Base-by-base conservation (phyloP, 352 stramenopile genomes). In the Pythium insidiosum region DNA sequence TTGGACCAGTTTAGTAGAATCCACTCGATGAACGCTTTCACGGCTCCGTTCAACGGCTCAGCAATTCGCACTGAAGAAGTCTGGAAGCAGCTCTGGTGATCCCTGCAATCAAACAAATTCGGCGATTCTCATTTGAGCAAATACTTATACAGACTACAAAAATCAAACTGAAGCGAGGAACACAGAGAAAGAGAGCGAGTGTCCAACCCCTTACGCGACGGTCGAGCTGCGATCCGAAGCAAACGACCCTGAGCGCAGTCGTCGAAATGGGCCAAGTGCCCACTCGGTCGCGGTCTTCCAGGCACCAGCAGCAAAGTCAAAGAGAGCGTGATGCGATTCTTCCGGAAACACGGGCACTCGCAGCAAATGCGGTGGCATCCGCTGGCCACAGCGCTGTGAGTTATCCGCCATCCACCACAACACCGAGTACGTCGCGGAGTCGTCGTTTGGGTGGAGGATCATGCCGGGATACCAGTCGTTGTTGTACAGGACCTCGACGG, bases 381-480 rank as follows among this genome's bases (percentile, higher is more conserved):
- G 58, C 45, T 84, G 72, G 5, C 67, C 61, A 48, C 80, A 85
- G 13, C 78, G 70, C 56, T 90, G 78, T 11, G 74, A 88, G 50
- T 84, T 83, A 58, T 86, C 71, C 23, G 81, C 65, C 53, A 84
- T 73, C 74, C 78, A 90, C 78, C 78, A 90, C 10, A 88, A 37
- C 24, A 90, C 70, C 34, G 78, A 82, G 60, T 90, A 90, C 13
- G 63, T 77, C n/a, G 64, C 63, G 5, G 38, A 43, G 42, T 73
- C 66, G 35, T 60, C 54, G 37, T 86, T 84, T 38, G 59, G 62
- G 26, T 85, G 64, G 36, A 87, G 57, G 29, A 87, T 53, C 37
- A 84, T 76, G 13, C 74, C 77, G 0, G 63, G 68, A 36, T 82
- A 84, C 77, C 77, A 89, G 36, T 75, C 36, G 18, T 48, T 59